phyloP scores from a whole-genome alignment of 2,329 filamentous ascomycete species.

The Neonectria coccinea region DNA sequence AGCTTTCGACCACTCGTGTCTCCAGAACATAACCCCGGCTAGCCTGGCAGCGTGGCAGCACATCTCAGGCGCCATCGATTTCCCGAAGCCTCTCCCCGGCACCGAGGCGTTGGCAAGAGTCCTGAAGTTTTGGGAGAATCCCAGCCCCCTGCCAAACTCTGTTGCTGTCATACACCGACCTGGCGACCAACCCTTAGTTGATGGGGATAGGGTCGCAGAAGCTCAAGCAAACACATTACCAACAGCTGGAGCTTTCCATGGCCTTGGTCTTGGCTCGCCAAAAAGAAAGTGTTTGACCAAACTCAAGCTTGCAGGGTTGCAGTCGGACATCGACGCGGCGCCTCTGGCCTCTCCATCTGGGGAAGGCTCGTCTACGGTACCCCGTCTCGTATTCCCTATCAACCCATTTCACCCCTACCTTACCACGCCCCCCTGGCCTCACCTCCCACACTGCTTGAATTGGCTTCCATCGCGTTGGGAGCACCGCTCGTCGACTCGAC shows the following conservation, averaged over 20 bases:
- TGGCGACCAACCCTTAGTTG: background rate
- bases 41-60: conserved; percentile 10
- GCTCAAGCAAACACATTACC: background rate
- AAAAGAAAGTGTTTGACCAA: conserved; percentile 2
- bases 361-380: conserved; percentile 8
- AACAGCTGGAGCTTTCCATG: background rate
- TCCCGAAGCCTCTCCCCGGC: conserved; percentile 6
- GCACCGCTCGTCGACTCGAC: conserved; percentile 11
- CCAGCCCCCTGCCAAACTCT: conserved; percentile 14
- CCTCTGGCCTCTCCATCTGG: conserved; percentile 7
- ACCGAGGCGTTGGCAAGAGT: background rate
- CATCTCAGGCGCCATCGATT: conserved; percentile 12
- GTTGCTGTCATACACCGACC: background rate
- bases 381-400: conserved; percentile 17
- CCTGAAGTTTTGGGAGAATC: background rate
- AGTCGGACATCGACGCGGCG: background rate
- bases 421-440: background rate
- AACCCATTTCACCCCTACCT: background rate
- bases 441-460: background rate
- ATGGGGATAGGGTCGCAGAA: background rate
- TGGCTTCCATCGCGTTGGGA: background rate
- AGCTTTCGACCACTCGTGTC: conserved; percentile 20
- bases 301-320: background rate
- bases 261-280: background rate
- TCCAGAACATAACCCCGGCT: conserved; percentile 7